These are phyloP conservation scores for Pythium dissotocum DNA, from an alignment of 352 stramenopile genomes.

Conservation along the genomic window DNA sequence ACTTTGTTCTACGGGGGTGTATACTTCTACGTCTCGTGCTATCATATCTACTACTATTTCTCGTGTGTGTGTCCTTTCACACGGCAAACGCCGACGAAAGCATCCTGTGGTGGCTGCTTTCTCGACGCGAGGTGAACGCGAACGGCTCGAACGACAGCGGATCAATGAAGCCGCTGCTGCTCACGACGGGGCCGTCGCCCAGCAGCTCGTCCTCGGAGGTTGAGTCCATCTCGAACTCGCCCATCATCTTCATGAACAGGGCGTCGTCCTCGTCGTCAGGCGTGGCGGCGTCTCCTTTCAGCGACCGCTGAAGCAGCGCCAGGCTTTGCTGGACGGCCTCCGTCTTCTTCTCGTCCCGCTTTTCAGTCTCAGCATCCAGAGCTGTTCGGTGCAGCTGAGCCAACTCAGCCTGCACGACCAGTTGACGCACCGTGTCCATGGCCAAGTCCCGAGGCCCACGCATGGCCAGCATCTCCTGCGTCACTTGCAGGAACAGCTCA, in stretches of 20 bases:
- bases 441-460: conserved; percentile 15
- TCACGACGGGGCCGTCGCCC: neutral
- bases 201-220: conserved; percentile 13
- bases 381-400: conserved; percentile 21
- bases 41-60: conserved; percentile 6
- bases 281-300: neutral
- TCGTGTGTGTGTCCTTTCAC: conserved; percentile 1
- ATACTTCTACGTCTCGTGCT: conserved; percentile 13
- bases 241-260: conserved; percentile 33
- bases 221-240: conserved; percentile 27
- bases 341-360: neutral
- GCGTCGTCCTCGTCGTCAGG: conserved; percentile 27
- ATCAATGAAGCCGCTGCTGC: conserved; percentile 15
- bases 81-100: conserved; percentile 26
- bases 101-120: conserved; percentile 7
- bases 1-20: conserved; percentile 15
- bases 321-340: conserved; percentile 11
- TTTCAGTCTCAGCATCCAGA: neutral
- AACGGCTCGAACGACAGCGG: conserved; percentile 26
- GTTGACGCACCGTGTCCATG: conserved; percentile 22
- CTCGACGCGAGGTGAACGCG: conserved; percentile 8
- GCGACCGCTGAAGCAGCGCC: conserved; percentile 16
- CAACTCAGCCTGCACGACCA: conserved; percentile 27
- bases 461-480: conserved; percentile 22
- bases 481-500: conserved; percentile 28